Evolutionary conservation across 2,329 filamentous ascomycete species (phyloP).

Genomic region (Diaporthe sp.): DNA sequence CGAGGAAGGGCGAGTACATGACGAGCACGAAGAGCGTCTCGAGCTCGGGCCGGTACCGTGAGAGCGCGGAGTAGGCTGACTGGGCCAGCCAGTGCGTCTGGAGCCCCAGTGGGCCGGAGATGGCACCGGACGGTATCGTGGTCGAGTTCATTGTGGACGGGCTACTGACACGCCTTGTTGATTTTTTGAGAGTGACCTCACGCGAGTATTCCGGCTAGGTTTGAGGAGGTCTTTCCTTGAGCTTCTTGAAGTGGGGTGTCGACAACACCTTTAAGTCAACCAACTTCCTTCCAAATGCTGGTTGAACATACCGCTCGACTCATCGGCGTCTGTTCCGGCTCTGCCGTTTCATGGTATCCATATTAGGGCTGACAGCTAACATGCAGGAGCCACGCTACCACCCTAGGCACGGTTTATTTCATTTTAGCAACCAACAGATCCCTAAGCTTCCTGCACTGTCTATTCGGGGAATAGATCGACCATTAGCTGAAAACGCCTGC

Average conservation of each 20-base stretch:
- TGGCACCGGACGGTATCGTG: neutral
- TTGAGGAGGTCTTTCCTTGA: no score
- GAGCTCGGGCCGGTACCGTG: constrained; percentile 33
- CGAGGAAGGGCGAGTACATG: constrained; percentile 32
- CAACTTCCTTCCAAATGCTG: neutral
- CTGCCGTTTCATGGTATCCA: neutral
- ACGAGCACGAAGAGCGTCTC: constrained; percentile 33
- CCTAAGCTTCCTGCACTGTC: neutral
- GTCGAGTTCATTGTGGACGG: constrained; percentile 22
- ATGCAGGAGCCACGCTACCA: neutral
- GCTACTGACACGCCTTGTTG: neutral
- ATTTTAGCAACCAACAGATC: neutral
- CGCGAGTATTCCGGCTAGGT: neutral
- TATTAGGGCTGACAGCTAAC: constrained; percentile 11
- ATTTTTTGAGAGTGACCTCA: neutral
- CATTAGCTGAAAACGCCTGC: neutral
- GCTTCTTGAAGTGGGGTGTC: neutral
- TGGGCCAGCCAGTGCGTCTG: constrained; percentile 16
- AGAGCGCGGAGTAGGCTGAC: neutral
- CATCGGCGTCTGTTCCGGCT: neutral
- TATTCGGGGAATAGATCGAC: neutral
- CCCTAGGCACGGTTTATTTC: neutral
- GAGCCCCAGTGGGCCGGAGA: neutral
- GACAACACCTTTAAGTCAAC: neutral
- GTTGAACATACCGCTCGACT: neutral